Base-by-base conservation (phyloP, 2,329 filamentous ascomycete genomes). In the Exophiala oligosperma region DNA sequence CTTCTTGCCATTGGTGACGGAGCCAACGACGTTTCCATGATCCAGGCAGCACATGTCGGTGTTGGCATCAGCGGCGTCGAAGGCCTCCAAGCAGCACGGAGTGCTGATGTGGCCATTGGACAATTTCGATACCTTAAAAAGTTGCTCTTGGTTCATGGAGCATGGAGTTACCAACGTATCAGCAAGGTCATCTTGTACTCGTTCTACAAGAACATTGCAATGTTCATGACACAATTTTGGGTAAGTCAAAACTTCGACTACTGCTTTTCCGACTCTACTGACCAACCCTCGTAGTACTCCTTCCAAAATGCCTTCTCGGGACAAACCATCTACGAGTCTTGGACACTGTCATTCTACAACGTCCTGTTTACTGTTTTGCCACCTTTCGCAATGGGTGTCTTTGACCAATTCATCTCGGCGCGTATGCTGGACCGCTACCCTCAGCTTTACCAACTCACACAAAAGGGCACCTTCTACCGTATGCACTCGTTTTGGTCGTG, bases 161-260 rank as follows among this genome's bases (percentile, higher is more conserved):
- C 92, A 4, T 99, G 94, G 94, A 96, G 91, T 72, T 99, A 99
- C 72, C 93, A 97, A 73, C 89, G 94, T 59, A 89, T 99, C 72
- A 93, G 90, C 82, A 96, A 96, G 77, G 92, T 96, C 59, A 97
- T 99, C 68, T 76, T 99, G 62, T 99, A 96, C 77, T 97, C 94
- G 5, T 99, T 97, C 74, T 99, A 99, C 82, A 99, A 99, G 82
- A 99, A 99, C 77, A 97, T 97, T 66, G 89, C 92, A 21, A 81
- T 99, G 61, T 99, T 97, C 77, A 92, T 99, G 89, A 99, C 95
- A 60, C 95, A 99, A 72, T 99, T 99, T 73, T 99, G 95, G 91
- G 89, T 92, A 80, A 78, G 87, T 79, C 38, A 23, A 56, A 48
- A 9, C 17, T 52, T 9, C 6, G 11, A 6, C 32, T 35, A 11